Base-by-base conservation (phyloP, 129 eudicot genomes). In the Solidago caesia region DNA sequence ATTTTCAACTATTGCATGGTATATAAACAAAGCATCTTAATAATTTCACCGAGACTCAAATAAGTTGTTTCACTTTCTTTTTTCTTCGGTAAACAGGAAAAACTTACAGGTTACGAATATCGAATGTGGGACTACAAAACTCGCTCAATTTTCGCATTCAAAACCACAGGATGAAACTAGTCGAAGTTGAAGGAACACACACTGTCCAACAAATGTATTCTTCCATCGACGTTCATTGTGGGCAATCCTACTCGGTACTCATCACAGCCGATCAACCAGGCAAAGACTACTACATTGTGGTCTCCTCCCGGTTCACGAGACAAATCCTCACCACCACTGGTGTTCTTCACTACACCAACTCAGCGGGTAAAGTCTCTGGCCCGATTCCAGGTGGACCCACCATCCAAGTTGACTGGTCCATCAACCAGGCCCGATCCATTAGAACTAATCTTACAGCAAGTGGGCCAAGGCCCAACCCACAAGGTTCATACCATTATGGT, bases 391-490 rank as follows among this genome's bases (percentile, higher is more conserved):
- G 96, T 13, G 97, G 97, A 0, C 98, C 96, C 3, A 90, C 97
- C 71, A 87, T 77, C 75, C 96, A 90, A 71, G 79, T 94, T 26
- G 93, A 90, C 39, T 94, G 98, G 98, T 94, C 98, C 80, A 83
- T 94, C 43, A 88, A 85, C 68, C 98, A 94, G 80, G 98, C 98
- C 72, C 92, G 97, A 12, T 74, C 97, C 60, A 77, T 77, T 1
- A 90, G 98, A 82, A 86, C 91, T 65, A 94, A 94, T 71, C 96
- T 94, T 41, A 88, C 98, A 56, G 98, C 98, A 43, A 94, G 98
- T 84, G 97, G 98, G 67, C 98, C 98, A 33, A 90, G 98, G 72
- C 98, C 98, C 41, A 94, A 94, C 79, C 98, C 98, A 46, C 98
- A 94, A 68, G 98, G 98, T 1, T 94, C 98, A 11, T 94, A 94